Evolutionary conservation across 306 rosid species (phyloP).

Genomic region (Herpetospermum pedunculosum): DNA sequence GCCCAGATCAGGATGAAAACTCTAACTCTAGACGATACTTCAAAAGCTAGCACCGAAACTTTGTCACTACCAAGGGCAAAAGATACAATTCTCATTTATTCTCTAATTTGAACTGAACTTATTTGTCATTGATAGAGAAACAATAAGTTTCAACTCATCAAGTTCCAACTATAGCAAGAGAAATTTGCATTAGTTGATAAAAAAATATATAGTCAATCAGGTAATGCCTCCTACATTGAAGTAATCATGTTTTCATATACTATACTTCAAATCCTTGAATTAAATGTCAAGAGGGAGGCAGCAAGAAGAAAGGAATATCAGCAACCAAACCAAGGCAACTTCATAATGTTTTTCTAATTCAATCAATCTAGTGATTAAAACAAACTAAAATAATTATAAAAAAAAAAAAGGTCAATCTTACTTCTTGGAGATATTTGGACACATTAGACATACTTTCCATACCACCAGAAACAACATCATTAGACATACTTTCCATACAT

Average conservation of each 20-base stretch:
- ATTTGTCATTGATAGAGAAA: not conserved
- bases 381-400: not conserved
- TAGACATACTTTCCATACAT: too few relatives aligned
- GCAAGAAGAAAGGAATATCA: not conserved
- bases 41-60: too few relatives aligned
- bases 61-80: too few relatives aligned
- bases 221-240: not conserved
- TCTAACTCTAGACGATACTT: too few relatives aligned
- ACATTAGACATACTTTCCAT: slow-evolving; percentile 98
- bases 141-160: not conserved
- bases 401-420: slow-evolving; percentile 40
- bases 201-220: not conserved
- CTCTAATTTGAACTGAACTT: too few relatives aligned
- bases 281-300: not conserved
- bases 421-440: slow-evolving; percentile 62
- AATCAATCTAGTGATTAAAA: not conserved
- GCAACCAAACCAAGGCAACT: not conserved
- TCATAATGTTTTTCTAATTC: not conserved
- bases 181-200: not conserved
- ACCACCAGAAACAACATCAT: slow-evolving; percentile 79
- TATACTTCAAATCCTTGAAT: not conserved
- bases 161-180: not conserved
- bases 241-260: not conserved
- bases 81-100: too few relatives aligned
- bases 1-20: too few relatives aligned